Base-by-base conservation (phyloP, 1,284 basidiomycete species). In the Cystobasidium sp. region DNA sequence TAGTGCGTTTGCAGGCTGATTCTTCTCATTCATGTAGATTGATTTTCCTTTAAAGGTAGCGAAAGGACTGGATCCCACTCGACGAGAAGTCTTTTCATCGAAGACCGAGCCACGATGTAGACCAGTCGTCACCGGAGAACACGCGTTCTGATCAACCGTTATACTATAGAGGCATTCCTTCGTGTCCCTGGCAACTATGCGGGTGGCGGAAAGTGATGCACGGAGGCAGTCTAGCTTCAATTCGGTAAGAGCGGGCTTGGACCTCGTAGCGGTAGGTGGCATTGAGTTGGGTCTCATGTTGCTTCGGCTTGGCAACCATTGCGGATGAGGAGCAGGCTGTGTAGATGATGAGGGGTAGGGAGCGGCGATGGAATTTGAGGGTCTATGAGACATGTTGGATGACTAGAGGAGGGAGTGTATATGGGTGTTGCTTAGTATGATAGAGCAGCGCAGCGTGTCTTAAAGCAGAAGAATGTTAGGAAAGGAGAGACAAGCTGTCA, bases 141-240 rank as follows among this genome's bases (percentile, higher is more conserved):
- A 63, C 16, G 47, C 47, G 16, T 51, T 47, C 16, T 41, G 43
- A 47, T 63, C 44, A 6, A 24, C 22, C 7, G 61, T 63, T 22
- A 63, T 63, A 44, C 61, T 63, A 24, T 63, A 63, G 6, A 63
- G 47, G 44, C 61, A 63, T 24, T 63, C 61, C 24, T 63, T 63
- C 43, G 61, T 63, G 44, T 63, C 43, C 14, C 61, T 22, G 6
- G 61, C 47, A 12, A 63, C 43, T 47, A 63, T 49, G 14, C 61
- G 61, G 2, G 47, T 47, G 47, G 20, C 61, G 7, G 61, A 63
- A n/a, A 31, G 12, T 20, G 61, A 24, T 20, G 61, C 61, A 7
- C 61, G 61, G 3, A 63, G 47, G 20, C 43, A 47, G 61, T 63
- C 61, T 12, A 63, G 61, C 61, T 63, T 63, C 18, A 63, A 43